Conservation (phyloP, 495 filamentous ascomycete species). For the Penicillium turbatum region DNA sequence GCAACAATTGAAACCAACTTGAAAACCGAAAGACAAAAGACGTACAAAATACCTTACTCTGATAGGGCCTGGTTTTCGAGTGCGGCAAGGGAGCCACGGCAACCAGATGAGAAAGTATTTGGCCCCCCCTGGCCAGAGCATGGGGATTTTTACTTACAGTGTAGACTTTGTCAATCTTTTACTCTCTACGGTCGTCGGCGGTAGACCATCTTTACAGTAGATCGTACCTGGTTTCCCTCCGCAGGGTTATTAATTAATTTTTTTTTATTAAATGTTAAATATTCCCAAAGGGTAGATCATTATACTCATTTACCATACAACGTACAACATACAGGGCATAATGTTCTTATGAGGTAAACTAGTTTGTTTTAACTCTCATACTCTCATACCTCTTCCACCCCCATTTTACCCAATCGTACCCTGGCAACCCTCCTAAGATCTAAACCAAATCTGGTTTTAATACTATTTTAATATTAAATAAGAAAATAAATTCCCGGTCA, state of each 20-base stretch:
- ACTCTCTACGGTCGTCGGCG: background rate
- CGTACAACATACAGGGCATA: too few relatives aligned
- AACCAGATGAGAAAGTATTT: conserved; percentile 27
- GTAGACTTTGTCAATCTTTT: background rate
- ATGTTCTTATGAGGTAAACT: background rate
- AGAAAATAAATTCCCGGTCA: background rate
- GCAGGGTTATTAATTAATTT: too few relatives aligned
- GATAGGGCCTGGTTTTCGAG: background rate
- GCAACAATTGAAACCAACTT: too few relatives aligned
- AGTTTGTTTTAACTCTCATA: background rate
- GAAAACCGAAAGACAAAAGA: too few relatives aligned
- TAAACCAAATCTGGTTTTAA: too few relatives aligned
- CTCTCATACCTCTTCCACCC: background rate
- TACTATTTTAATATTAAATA: background rate
- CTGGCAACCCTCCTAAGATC: too few relatives aligned
- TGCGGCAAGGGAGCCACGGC: conserved; percentile 48
- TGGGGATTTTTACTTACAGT: background rate
- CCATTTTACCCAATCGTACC: background rate
- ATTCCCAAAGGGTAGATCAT: too few relatives aligned
- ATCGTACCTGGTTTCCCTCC: background rate
- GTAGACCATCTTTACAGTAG: background rate
- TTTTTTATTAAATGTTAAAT: background rate
- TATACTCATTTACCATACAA: background rate
- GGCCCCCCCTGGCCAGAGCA: conserved; percentile 3
- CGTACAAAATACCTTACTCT: too few relatives aligned